Percentiles rank a stretch among this genome's conserved stretches.
These are phyloP conservation scores for Endocladia muricata DNA, from an alignment of 31 red algal genomes.

Conservation along the genomic window DNA sequence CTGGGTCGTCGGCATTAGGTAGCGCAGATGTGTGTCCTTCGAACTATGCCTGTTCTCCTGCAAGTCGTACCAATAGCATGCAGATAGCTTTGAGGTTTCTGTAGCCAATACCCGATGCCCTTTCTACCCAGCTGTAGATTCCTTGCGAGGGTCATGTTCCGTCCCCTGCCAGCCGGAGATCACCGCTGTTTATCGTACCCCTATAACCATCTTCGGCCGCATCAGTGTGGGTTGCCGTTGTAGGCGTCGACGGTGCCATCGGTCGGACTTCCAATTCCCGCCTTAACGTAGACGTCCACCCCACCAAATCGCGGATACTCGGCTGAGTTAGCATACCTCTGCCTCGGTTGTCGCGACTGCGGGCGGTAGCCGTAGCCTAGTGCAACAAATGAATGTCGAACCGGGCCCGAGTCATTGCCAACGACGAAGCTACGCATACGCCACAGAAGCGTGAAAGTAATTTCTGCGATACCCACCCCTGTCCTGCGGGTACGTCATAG, in stretches of 20 bases:
- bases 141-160: not conserved
- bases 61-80: not conserved
- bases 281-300: not conserved
- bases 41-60: not conserved
- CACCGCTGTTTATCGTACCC: not conserved
- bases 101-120: slow-evolving; percentile 4
- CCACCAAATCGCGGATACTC: not conserved
- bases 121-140: slow-evolving; percentile 15
- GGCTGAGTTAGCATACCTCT: slow-evolving; percentile 1
- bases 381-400: slow-evolving; percentile 20
- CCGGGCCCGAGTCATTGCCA: slow-evolving; percentile 10
- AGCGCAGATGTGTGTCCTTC: not conserved
- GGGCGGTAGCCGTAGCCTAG: not conserved
- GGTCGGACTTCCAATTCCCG: not conserved
- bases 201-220: slow-evolving; percentile 11
- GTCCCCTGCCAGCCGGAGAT: not conserved
- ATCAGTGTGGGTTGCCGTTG: slow-evolving; percentile 17
- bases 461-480: not conserved
- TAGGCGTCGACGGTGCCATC: not conserved
- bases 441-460: not conserved
- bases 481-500: not conserved
- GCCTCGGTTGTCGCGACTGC: not conserved
- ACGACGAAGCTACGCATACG: not conserved
- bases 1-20: not conserved
- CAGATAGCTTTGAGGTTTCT: slow-evolving; percentile 2